Percentiles rank a stretch among this genome's conserved stretches.
Conservation (phyloP, 805 yeast species). For the Pichia exigua region DNA sequence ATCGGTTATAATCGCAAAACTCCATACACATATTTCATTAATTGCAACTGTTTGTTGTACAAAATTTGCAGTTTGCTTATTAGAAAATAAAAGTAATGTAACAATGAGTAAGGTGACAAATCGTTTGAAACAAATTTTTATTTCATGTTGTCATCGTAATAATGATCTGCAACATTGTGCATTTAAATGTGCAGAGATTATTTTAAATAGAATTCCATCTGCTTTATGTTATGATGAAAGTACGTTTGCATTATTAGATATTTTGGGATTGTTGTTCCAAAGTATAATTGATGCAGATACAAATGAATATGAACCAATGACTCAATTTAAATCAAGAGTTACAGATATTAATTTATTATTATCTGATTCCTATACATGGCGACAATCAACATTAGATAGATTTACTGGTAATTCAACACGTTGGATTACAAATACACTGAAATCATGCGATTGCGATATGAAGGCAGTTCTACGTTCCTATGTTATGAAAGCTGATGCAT, state of each 20-base stretch:
- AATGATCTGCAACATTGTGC: constrained; percentile 72
- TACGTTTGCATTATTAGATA: constrained; percentile 72
- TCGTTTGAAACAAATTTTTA: constrained; percentile 62
- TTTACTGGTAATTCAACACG: constrained; percentile 50
- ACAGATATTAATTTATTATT: constrained; percentile 47
- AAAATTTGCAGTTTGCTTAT: constrained; percentile 46
- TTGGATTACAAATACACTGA: constrained; percentile 60
- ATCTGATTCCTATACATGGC: constrained; percentile 72
- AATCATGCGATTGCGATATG: constrained; percentile 60
- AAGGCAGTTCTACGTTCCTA: constrained; percentile 75
- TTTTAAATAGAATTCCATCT: constrained; percentile 64
- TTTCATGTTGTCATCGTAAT: constrained; percentile 72
- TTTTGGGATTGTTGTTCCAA: constrained; percentile 67
- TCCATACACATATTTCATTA: constrained; percentile 59
- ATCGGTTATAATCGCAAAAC: constrained; percentile 56
- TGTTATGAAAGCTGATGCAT: constrained; percentile 36
- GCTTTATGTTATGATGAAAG: constrained; percentile 68
- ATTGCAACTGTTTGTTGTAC: constrained; percentile 54
- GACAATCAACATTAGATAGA: constrained; percentile 55
- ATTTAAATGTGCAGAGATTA: constrained; percentile 60
- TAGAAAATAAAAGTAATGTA: constrained; percentile 49
- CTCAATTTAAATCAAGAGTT: constrained; percentile 40
- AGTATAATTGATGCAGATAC: constrained; percentile 78
- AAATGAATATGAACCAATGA: constrained; percentile 79
- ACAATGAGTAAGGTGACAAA: constrained; percentile 51